These are phyloP conservation scores for Penicillium sp. DNA, from an alignment of 2,329 filamentous ascomycete genomes.

Conservation along the genomic window DNA sequence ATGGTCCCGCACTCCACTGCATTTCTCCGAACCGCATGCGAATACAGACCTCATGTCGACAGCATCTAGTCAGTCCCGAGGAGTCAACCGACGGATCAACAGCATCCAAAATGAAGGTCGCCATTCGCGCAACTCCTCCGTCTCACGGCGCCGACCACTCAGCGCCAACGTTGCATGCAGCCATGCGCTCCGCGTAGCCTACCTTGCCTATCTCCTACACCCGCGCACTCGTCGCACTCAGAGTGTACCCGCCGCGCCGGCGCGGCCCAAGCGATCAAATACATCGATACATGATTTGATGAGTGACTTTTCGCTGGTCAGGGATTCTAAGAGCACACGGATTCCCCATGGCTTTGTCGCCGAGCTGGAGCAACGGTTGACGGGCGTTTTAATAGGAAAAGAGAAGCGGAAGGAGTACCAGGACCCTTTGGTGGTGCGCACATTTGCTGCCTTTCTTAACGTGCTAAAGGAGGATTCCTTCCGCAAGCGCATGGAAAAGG, in stretches of 20 bases:
- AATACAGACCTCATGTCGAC: slow-evolving; percentile 46
- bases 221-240: slow-evolving; percentile 87
- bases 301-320: slow-evolving; percentile 74
- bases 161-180: slow-evolving; percentile 78
- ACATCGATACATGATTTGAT: slow-evolving; percentile 78
- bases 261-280: slow-evolving; percentile 67
- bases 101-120: slow-evolving; percentile 46
- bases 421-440: slow-evolving; percentile 86
- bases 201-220: slow-evolving; percentile 88
- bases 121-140: slow-evolving; percentile 45
- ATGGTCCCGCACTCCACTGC: slow-evolving; percentile 36
- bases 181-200: slow-evolving; percentile 86
- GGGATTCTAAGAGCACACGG: slow-evolving; percentile 68
- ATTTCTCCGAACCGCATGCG: slow-evolving; percentile 23
- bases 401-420: slow-evolving; percentile 86
- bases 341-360: slow-evolving; percentile 71
- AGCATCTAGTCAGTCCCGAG: slow-evolving; percentile 46
- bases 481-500: slow-evolving; percentile 88
- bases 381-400: slow-evolving; percentile 74
- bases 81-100: slow-evolving; percentile 48
- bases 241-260: slow-evolving; percentile 69
- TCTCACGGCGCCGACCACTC: slow-evolving; percentile 44
- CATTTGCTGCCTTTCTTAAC: slow-evolving; percentile 92
- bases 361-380: slow-evolving; percentile 74
- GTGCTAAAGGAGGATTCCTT: slow-evolving; percentile 87